Evolutionary conservation across 2,329 filamentous ascomycete genomes (phyloP), one percentile per base, ranked within the genome.

Genomic region (Xenosphaeropsis pyriputrescens): DNA sequence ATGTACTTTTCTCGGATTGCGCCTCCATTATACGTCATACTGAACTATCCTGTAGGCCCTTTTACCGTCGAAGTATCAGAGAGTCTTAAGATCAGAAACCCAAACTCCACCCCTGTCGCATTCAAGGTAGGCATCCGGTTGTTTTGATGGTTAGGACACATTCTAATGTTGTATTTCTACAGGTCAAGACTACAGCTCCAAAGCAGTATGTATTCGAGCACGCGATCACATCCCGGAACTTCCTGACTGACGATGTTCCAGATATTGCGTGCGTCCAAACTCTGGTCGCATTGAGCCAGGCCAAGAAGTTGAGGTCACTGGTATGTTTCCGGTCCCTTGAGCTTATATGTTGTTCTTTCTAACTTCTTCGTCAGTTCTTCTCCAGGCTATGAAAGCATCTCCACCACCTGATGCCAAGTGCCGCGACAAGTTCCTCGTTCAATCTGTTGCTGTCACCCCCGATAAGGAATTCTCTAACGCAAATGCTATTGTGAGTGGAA

Each of bases 181-280:
- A 94, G 86, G 91, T 98, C 62, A 98, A 98, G 77, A 98, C 91
- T 35, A 98, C 91, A 45, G 91, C 91, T 36, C 91, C 91, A 26
- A 96, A 96, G 66, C 91, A 96, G 89, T 98, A 83, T 56, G 81
- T 49, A 38, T 29, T 36, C 34, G 31, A 39, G 40, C 41, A 38
- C 45, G 44, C 42, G 41, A 41, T 46, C 34, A 34, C 37, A 15
- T 37, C 39, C 32, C 38, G 47, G 41, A 41, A 29, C 49, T 38
- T 50, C 46, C 18, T 31, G 34, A 39, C 47, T 56, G 41, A 55
- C 43, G 40, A 35, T 44, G 40, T 35, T 46, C 30, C 53, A 95
- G 89, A 69, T 98, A 98, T 66, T 96, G 91, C 60, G 89, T 96
- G 41, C 79, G 91, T 53, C 89, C 91, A 40, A 96, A 98, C 68